Conservation (phyloP, 2,329 filamentous ascomycete genomes). For the Neocatenulostroma microsporum region DNA sequence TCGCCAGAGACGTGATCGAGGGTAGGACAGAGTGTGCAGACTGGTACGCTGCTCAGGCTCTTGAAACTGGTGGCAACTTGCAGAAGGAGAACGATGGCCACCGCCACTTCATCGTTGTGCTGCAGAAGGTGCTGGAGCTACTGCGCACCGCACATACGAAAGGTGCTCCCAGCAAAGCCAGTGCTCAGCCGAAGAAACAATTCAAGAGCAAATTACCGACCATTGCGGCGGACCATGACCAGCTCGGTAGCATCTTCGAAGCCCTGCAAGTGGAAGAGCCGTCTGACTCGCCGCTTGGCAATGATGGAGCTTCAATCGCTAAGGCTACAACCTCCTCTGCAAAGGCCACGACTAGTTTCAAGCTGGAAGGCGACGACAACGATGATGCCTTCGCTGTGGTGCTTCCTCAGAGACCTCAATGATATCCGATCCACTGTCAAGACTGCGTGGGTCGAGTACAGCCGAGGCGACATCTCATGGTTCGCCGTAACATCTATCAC, state of each 20-base stretch:
- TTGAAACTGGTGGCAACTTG: neutral
- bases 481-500: slow-evolving; percentile 5
- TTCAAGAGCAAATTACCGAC: slow-evolving; percentile 1
- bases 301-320: neutral
- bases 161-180: too few species aligned
- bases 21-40: slow-evolving; percentile 4
- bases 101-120: slow-evolving; percentile 9
- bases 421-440: slow-evolving; percentile 6
- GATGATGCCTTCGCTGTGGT: slow-evolving; percentile 6
- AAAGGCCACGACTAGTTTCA: slow-evolving; percentile 1
- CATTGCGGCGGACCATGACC: neutral
- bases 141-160: slow-evolving; percentile 1
- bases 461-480: slow-evolving; percentile 5
- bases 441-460: slow-evolving; percentile 7
- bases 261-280: slow-evolving; percentile 11
- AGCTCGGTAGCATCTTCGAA: slow-evolving; percentile 8
- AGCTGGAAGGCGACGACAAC: slow-evolving; percentile 2
- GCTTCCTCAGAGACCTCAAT: slow-evolving; percentile 8
- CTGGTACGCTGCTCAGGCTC: slow-evolving; percentile 6
- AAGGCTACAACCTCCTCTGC: neutral
- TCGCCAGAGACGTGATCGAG: slow-evolving; percentile 7
- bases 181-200: neutral
- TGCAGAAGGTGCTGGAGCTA: slow-evolving; percentile 5
- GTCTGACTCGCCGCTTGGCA: slow-evolving; percentile 1
- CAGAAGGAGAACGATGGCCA: slow-evolving; percentile 9